Base-by-base conservation (phyloP, 176 grass and related monocot genomes). In the Zoysia pacifica region DNA sequence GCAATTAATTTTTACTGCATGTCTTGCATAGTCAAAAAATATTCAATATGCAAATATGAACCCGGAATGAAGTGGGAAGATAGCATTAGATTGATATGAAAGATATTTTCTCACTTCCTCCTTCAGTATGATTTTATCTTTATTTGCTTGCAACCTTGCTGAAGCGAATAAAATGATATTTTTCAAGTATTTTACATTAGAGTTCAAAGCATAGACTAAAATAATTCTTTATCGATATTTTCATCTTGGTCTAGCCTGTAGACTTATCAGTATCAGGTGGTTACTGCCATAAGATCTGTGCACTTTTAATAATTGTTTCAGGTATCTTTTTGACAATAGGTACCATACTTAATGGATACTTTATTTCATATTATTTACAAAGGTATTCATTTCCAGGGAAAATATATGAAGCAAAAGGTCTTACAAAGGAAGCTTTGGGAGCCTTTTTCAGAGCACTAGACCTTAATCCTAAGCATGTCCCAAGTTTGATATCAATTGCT, bases 401-500 rank as follows among this genome's bases (percentile, higher is more conserved):
- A 81, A 58, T 93, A 16, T 70, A 90, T 84, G 93, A 99, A 91
- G 81, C 77, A 39, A 85, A 86, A 86, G 82, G 87, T 72, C 87
- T 77, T 72, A 70, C 56, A 70, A 89, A 84, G 71, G 88, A 99
- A 88, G 93, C 93, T 69, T 67, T 91, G 59, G 72, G 86, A 64
- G 86, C 88, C 81, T 99, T 96, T 86, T 82, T 56, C 61, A 89
- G 79, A 76, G 88, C 93, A 38, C 77, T 99, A 84, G 79, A 93
- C 72, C 56, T 96, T 87, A 84, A 96, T 54, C 73, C 79, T 72
- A 84, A 84, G 79, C 97, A 99, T 93, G 93, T 93, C 41, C 82
- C 88, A 49, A 99, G 97, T 75, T 89, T 96, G 83, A 56, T 96
- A 85, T 96, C 97, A 2, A 87, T 51, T 72, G 90, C 90, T 11